phyloP scores from a whole-genome alignment of 202 grass and related monocot genomes.

The Brachypodium distachyon region DNA sequence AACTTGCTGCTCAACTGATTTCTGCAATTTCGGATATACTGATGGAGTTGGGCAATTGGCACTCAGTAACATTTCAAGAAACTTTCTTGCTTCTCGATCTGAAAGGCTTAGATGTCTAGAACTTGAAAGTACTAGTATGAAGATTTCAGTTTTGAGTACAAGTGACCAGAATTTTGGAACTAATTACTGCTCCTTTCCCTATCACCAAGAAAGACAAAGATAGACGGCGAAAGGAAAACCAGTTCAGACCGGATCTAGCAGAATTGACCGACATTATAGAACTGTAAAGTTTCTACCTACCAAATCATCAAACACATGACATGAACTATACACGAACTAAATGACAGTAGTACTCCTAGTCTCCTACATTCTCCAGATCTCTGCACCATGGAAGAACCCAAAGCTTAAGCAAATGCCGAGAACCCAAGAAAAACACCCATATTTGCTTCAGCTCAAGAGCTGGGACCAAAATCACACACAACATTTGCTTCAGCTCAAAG shows the following conservation, averaged over 20 bases:
- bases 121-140: not conserved
- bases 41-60: not conserved
- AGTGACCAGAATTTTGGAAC: not conserved
- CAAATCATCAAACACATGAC: not conserved
- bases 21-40: not conserved
- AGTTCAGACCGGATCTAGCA: slow-evolving; percentile 18
- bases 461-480: not conserved
- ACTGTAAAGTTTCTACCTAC: slow-evolving; percentile 17
- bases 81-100: not conserved
- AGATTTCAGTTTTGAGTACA: not conserved
- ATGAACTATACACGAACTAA: not conserved
- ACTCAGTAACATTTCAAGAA: not conserved
- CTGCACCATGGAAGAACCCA: not conserved
- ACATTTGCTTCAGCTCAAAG: slow-evolving; percentile 6
- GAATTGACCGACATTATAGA: slow-evolving; percentile 42
- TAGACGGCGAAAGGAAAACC: not conserved
- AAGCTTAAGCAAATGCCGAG: not conserved
- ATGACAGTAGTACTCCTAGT: too few relatives aligned
- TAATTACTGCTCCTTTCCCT: slow-evolving; percentile 12
- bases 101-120: not conserved
- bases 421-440: not conserved
- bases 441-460: not conserved
- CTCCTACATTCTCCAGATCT: slow-evolving; percentile 21
- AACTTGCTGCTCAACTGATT: not conserved
- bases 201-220: slow-evolving; percentile 26